These are phyloP conservation scores for Eucalyptus regnans DNA, from an alignment of 345 rosid species.

Conservation along the genomic window DNA sequence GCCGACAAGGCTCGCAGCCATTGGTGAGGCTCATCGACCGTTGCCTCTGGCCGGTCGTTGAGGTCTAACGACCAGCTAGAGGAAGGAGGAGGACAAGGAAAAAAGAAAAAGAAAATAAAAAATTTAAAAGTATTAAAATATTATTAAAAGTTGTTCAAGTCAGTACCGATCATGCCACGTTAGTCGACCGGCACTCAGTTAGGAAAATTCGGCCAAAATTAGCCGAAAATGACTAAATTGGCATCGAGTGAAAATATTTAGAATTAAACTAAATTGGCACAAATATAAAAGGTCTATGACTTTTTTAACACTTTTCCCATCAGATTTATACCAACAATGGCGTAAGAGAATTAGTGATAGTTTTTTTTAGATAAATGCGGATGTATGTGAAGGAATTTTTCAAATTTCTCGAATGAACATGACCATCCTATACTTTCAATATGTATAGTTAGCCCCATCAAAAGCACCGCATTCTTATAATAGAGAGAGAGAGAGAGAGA, in stretches of 20 bases:
- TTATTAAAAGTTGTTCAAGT: accelerated
- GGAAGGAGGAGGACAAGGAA: too few species aligned
- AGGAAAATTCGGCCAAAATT: accelerated
- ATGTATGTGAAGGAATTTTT: neutral
- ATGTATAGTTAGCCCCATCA: neutral
- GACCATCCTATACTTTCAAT: neutral
- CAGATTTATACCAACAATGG: accelerated
- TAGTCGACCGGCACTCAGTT: accelerated
- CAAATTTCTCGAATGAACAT: neutral
- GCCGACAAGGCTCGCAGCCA: too few species aligned
- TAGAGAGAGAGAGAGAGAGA: too few species aligned
- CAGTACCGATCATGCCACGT: accelerated
- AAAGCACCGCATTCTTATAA: too few species aligned
- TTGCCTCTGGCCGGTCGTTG: accelerated
- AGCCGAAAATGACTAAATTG: accelerated
- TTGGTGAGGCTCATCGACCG: accelerated
- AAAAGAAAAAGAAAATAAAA: too few species aligned
- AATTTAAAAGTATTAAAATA: too few species aligned
- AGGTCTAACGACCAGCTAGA: accelerated
- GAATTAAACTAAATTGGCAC: too few species aligned
- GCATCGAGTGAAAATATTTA: accelerated
- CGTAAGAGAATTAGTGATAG: neutral
- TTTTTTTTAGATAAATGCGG: neutral
- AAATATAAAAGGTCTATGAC: too few species aligned
- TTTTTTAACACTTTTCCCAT: too few species aligned